These are phyloP conservation scores for Neurospora pannonica DNA, from an alignment of 495 filamentous ascomycete species.

Conservation along the genomic window DNA sequence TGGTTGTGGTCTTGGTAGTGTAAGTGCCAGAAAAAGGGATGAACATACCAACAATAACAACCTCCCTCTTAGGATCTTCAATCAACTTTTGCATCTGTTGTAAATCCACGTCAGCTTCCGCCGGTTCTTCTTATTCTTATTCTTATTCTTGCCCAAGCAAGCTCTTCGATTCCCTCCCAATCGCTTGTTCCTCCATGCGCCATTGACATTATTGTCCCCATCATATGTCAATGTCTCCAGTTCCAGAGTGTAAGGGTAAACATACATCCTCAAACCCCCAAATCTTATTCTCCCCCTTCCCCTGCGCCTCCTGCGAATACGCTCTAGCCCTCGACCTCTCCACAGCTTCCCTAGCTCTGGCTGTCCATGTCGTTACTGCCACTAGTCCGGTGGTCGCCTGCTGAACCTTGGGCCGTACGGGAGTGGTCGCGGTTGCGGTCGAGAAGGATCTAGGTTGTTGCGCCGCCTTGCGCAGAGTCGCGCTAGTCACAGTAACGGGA, in stretches of 20 bases:
- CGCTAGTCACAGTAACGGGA: not conserved
- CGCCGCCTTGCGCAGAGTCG: not conserved
- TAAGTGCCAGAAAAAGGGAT: no score
- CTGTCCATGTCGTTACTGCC: not conserved
- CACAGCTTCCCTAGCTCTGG: not conserved
- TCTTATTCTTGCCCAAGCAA: not conserved
- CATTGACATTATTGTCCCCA: no score
- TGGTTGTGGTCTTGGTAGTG: no score
- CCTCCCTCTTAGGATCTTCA: constrained; percentile 1
- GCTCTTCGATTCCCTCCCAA: not conserved
- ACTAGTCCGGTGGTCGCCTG: not conserved
- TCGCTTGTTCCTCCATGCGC: not conserved
- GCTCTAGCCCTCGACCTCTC: not conserved
- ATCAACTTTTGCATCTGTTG: constrained; percentile 13
- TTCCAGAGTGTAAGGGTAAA: not conserved
- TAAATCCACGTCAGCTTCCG: not conserved
- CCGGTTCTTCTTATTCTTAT: no score
- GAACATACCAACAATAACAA: constrained; percentile 15
- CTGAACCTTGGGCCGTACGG: not conserved
- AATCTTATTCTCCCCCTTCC: constrained; percentile 27
- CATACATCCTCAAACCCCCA: constrained; percentile 38
- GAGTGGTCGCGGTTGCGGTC: not conserved
- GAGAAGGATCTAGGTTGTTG: not conserved
- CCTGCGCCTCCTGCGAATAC: not conserved
- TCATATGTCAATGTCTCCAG: no score